phyloP scores from a whole-genome alignment of 331 rosid species.

The Saraca asoca region DNA sequence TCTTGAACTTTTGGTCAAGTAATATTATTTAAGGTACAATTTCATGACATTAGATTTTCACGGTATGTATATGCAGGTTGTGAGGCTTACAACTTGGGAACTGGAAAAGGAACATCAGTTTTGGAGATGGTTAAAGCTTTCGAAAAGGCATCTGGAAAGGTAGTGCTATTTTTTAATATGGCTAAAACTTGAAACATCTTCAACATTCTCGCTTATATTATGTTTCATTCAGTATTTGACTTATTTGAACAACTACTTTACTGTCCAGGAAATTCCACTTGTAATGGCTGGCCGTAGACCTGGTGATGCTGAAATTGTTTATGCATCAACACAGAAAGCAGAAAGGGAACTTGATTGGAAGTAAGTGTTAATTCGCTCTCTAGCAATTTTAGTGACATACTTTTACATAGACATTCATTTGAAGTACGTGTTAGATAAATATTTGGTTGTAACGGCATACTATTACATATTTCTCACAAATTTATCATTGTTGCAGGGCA shows the following conservation, averaged over 20 bases:
- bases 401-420: no score
- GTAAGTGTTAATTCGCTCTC: constrained; percentile 49
- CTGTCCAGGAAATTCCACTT: constrained; percentile 77
- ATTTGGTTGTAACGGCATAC: background rate
- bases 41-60: constrained; percentile 14
- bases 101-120: constrained; percentile 97
- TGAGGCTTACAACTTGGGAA: constrained; percentile 93
- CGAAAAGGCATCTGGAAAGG: constrained; percentile 93
- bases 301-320: constrained; percentile 86
- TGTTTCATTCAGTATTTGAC: background rate
- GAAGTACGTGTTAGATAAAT: no score
- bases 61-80: constrained; percentile 63
- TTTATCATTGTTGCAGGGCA: constrained; percentile 59
- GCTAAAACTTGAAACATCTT: constrained; percentile 2
- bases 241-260: constrained; percentile 1
- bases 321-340: constrained; percentile 91
- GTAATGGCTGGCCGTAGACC: constrained; percentile 81
- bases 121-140: constrained; percentile 92
- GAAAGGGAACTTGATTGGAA: constrained; percentile 86
- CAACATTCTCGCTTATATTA: background rate
- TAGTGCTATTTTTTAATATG: constrained; percentile 24
- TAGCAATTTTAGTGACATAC: no score
- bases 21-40: background rate
- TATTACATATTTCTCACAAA: constrained; percentile 3
- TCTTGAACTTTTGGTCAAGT: background rate